Conservation (phyloP, 768 basidiomycete species). For the Filobasidium wieringae region DNA sequence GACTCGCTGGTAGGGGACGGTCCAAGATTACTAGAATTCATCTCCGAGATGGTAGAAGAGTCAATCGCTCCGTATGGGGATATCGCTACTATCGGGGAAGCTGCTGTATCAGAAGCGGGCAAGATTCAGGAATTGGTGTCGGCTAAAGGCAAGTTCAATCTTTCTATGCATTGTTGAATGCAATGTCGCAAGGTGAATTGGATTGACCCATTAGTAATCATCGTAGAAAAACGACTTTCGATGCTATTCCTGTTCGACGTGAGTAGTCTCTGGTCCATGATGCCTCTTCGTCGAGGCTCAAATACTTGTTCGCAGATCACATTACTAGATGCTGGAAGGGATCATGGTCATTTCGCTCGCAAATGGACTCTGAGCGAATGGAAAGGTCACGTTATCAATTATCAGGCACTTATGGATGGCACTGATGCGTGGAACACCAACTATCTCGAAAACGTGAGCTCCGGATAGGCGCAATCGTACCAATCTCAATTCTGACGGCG, state of each 20-base stretch:
- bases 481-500: background rate
- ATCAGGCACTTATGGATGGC: constrained; percentile 51
- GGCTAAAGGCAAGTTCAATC: constrained; percentile 14
- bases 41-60: constrained; percentile 54
- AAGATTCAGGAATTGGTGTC: constrained; percentile 4
- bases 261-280: constrained; percentile 13
- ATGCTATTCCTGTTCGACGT: constrained; percentile 36
- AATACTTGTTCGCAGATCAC: too few relatives aligned
- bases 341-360: constrained; percentile 37
- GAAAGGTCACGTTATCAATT: constrained; percentile 43
- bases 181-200: constrained; percentile 33
- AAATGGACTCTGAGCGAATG: constrained; percentile 50
- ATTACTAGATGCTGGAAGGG: constrained; percentile 45
- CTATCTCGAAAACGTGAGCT: constrained; percentile 3
- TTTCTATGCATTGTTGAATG: constrained; percentile 29
- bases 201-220: too few relatives aligned
- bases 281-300: too few relatives aligned
- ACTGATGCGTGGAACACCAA: constrained; percentile 57
- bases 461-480: background rate
- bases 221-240: constrained; percentile 43
- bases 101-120: constrained; percentile 1
- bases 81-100: constrained; percentile 14
- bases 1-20: constrained; percentile 36
- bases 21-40: constrained; percentile 55
- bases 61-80: constrained; percentile 46